Evolutionary conservation across 768 basidiomycete genomes (phyloP).

Genomic region (Xanthoconium purpureum): DNA sequence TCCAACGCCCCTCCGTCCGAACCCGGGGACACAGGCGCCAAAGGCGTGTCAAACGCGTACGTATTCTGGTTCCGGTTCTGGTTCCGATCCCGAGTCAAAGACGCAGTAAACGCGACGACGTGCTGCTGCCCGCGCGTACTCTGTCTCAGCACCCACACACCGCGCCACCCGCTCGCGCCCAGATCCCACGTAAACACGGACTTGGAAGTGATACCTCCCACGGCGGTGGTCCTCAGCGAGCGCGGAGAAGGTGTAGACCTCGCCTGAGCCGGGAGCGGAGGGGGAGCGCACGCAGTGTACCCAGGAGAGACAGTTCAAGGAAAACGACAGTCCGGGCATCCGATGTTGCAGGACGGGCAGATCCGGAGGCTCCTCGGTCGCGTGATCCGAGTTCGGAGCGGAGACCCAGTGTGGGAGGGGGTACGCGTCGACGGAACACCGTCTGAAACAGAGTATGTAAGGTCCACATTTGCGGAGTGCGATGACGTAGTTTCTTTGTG

Average conservation of each 20-base stretch:
- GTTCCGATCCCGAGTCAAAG: no score
- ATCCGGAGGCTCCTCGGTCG: background rate
- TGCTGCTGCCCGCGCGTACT: background rate
- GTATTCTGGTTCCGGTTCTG: no score
- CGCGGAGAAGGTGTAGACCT: constrained; percentile 33
- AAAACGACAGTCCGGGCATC: constrained; percentile 32
- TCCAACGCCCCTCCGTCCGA: background rate
- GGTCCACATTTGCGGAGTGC: constrained; percentile 43
- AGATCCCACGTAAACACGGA: constrained; percentile 14
- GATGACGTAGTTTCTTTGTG: constrained; percentile 30
- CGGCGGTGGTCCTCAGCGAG: constrained; percentile 37
- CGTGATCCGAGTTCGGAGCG: background rate
- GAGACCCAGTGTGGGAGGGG: constrained; percentile 10
- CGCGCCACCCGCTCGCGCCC: background rate
- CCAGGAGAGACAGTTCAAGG: constrained; percentile 37
- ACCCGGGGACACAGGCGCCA: background rate
- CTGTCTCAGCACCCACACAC: background rate
- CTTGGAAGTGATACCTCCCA: constrained; percentile 44
- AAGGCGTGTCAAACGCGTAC: no score
- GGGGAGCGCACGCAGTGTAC: constrained; percentile 28
- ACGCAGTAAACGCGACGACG: background rate
- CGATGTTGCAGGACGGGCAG: constrained; percentile 19
- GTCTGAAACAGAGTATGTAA: constrained; percentile 49
- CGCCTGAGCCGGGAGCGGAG: no score
- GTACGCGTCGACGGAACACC: constrained; percentile 45